A percentile compares a stretch with the other conserved stretches of the same genome.
Evolutionary conservation across 495 filamentous ascomycete genomes (phyloP).

Genomic region (Tuber melanosporum): DNA sequence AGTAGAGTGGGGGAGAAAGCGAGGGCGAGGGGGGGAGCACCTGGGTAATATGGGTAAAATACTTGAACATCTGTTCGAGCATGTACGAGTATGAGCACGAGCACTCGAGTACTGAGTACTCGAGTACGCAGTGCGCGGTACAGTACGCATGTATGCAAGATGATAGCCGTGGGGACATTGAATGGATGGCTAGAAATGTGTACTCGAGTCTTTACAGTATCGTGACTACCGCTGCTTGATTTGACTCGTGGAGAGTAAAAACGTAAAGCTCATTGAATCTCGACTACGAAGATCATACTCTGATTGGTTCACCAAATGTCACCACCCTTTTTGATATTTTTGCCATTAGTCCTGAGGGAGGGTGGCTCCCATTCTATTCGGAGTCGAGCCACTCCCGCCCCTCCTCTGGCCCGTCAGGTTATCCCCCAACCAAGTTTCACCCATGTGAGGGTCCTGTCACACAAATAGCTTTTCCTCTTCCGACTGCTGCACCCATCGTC

Average conservation of each 20-base stretch:
- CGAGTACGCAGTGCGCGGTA: not conserved
- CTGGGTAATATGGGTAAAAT: slow-evolving; percentile 1
- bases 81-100: not conserved
- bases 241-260: not conserved
- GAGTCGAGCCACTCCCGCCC: not conserved
- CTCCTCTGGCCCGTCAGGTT: not conserved
- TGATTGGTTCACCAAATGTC: not conserved
- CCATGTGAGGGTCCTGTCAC: slow-evolving; percentile 19
- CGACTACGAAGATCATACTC: not conserved
- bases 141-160: not conserved
- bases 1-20: not conserved
- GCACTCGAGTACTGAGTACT: not conserved
- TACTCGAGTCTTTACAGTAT: not conserved
- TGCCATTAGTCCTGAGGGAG: not conserved
- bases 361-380: slow-evolving; percentile 5
- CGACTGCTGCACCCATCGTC: slow-evolving; percentile 23
- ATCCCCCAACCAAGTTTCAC: slow-evolving; percentile 1
- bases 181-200: not conserved
- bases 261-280: not conserved
- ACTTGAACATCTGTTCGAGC: not conserved
- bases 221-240: not conserved
- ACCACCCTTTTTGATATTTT: not conserved
- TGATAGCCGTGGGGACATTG: not conserved
- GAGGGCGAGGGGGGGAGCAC: not conserved
- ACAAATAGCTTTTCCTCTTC: slow-evolving; percentile 14